Evolutionary conservation across 148 eudicot species (phyloP), one percentile per base, ranked within the genome.

Genomic region (Chenopodium suecicum): DNA sequence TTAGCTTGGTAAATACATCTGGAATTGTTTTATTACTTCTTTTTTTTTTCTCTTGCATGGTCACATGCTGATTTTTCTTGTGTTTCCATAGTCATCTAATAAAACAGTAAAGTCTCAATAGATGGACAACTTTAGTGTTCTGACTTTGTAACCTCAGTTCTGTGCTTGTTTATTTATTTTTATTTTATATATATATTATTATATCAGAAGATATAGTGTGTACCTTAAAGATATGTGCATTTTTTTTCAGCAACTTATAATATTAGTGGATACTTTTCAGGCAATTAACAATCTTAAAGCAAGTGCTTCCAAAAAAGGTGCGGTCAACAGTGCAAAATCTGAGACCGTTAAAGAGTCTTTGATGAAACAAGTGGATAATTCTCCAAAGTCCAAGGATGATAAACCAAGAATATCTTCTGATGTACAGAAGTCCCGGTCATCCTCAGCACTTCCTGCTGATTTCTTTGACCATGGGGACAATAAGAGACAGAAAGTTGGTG

Each of bases 281-380:
- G 98, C 98, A 37, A 84, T 91, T 20, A 86, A 88, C 62, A 92
- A 88, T 82, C 60, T 92, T 46, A 94, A 92, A 88, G 95, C 95
- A 75, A 89, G 73, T 70, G 99, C 98, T 56, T 89, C 93, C 77
- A 92, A 78, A 77, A 80, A 69, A 85, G 70, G 82, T 67, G 84
- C 66, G 20, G 81, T 70, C 29, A 90, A 78, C 82, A 89, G 82
- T 87, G 74, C 86, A 76, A 91, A 94, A 85, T 48, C 88, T 12
- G 88, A 82, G 75, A 66, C 90, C 46, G 22, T 83, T 56, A 84
- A 75, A 76, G 91, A 88, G 80, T 73, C 79, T 69, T 80, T 88
- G 50, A 89, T 70, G 80, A 65, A 80, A 37, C 85, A 86, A 79
- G 68, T 85, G 75, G 90, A 79, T 50, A 81, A 71, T 81, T 63